Evolutionary conservation across 495 filamentous ascomycete species (phyloP), one percentile per base, ranked within the genome.

Genomic region (Chaetomium cochliodes): DNA sequence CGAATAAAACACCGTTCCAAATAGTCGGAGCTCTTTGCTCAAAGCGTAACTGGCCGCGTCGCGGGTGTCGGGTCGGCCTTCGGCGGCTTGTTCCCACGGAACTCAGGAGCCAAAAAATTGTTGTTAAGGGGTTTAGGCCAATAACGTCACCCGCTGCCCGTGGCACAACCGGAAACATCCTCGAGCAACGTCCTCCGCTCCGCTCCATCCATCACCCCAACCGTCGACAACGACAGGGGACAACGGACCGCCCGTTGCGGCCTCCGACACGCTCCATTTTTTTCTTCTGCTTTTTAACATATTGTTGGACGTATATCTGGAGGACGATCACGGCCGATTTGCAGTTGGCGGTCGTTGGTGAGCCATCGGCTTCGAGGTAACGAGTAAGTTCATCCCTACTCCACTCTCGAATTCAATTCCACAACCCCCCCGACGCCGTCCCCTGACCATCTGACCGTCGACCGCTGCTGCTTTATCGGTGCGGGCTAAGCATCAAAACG

Each of bases 381-480:
- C 67, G 72, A 72, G 69, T 72, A 67, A 64, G 72, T 70, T 67
- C 56, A 55, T 60, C 60, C 51, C 65, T 66, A 63, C 69, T 70
- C 70, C 69, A 69, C 71, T 69, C 65, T 66, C 65, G 71, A 69
- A 68, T 65, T 56, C 64, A 62, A 69, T 68, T 59, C 50, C 61
- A 44, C 13, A 16, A 18, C 16, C 25, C 64, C 50, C 58, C 52
- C 62, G 59, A 46, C 61, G 39, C 60, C 28, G 55, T 61, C 37
- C 20, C 65, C 47, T 47, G 41, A 26, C 23, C 56, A 25, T 47
- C 42, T 63, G 28, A 58, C 54, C 13, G 33, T 37, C 54, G 44
- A 52, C 53, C 6, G 47, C 54, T 57, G 20, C n/a, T 18, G 37
- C 64, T 54, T 42, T 33, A 39, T 33, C 39, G 57, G 28, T 15